Evolutionary conservation across 129 eudicot genomes (phyloP).

Genomic region (Pseudognaphalium luteoalbum): DNA sequence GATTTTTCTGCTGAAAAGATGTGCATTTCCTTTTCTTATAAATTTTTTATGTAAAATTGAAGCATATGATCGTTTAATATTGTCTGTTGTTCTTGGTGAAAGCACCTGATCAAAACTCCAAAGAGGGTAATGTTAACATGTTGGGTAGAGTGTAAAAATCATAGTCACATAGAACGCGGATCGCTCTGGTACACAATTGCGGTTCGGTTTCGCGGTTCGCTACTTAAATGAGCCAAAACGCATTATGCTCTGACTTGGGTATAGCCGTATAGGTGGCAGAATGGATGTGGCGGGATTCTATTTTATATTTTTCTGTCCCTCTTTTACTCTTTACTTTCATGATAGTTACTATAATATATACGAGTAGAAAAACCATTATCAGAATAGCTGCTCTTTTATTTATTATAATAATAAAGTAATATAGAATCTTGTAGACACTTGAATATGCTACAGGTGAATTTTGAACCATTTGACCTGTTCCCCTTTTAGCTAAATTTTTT

Average conservation of each 20-base stretch:
- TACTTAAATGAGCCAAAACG: no score
- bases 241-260: not conserved
- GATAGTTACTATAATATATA: not conserved
- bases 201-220: no score
- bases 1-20: not conserved
- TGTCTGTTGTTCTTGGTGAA: not conserved
- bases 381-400: not conserved
- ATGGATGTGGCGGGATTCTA: not conserved
- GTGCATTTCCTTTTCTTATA: not conserved
- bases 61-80: not conserved
- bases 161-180: no score
- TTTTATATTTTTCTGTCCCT: not conserved
- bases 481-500: not conserved
- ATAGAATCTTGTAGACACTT: not conserved
- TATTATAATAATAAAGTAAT: no score
- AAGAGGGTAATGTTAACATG: not conserved
- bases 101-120: not conserved
- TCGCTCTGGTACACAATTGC: no score
- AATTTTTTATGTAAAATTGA: not conserved
- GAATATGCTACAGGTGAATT: conserved; percentile 5
- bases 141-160: not conserved
- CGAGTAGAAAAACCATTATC: not conserved
- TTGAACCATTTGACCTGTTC: not conserved
- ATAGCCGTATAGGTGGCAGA: not conserved
- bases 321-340: not conserved